Percentiles rank a stretch among this genome's conserved stretches.
phyloP scores from a whole-genome alignment of 805 yeast genomes.

The Lipomyces starkeyi region DNA sequence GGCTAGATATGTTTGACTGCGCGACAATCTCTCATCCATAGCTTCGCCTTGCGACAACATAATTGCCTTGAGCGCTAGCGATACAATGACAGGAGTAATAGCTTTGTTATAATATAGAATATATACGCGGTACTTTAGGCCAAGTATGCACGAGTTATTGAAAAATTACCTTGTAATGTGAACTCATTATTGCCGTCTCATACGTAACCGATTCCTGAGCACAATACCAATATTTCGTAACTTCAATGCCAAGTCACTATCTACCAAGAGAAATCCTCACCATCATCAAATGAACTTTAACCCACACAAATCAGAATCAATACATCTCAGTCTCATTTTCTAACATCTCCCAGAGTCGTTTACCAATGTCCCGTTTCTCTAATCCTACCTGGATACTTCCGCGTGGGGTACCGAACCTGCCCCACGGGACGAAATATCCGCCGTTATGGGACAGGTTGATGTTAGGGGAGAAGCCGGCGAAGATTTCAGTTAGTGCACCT shows the following conservation, averaged over 20 bases:
- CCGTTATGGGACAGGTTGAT: constrained; percentile 47
- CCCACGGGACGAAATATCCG: constrained; percentile 53
- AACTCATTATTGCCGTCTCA: too few species aligned
- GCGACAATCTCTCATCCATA: too few species aligned
- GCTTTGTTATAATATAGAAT: not conserved
- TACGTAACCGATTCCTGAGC: not conserved
- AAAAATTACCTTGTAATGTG: too few species aligned
- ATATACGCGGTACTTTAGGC: not conserved
- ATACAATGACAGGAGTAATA: not conserved
- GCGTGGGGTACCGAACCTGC: constrained; percentile 46
- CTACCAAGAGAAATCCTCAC: too few species aligned
- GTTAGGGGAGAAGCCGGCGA: constrained; percentile 52
- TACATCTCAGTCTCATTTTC: constrained; percentile 30
- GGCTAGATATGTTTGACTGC: too few species aligned
- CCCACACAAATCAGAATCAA: constrained; percentile 3
- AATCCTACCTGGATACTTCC: constrained; percentile 26
- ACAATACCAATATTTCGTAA: not conserved
- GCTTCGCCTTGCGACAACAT: not conserved
- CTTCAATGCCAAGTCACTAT: not conserved
- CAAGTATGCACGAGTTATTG: too few species aligned
- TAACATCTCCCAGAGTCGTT: constrained; percentile 31
- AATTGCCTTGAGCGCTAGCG: not conserved
- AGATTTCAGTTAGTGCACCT: constrained; percentile 56
- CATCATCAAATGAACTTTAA: too few species aligned
- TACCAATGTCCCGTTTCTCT: constrained; percentile 25